phyloP scores from a whole-genome alignment of 345 rosid genomes.

The Euphorbia pulcherrima region DNA sequence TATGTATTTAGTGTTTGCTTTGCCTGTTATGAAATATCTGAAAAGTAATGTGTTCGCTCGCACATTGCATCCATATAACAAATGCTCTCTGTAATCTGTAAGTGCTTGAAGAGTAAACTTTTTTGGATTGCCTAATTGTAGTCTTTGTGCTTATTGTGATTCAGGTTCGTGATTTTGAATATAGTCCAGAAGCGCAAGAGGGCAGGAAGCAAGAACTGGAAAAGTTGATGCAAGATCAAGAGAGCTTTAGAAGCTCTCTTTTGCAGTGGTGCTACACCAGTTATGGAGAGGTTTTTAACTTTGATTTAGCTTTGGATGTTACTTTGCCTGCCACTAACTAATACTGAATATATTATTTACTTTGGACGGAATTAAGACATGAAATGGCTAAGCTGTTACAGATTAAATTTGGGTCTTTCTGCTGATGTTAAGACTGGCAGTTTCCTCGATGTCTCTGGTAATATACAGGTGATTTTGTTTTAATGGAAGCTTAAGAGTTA shows the following conservation, averaged over 20 bases:
- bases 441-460: background rate
- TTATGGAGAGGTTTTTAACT: slow-evolving; percentile 81
- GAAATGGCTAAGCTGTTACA: background rate
- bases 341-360: background rate
- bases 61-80: background rate
- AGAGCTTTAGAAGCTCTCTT: slow-evolving; percentile 75
- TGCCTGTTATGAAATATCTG: background rate
- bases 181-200: slow-evolving; percentile 83
- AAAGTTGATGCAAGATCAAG: slow-evolving; percentile 70
- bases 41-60: background rate
- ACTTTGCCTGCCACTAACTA: background rate
- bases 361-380: background rate
- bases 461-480: background rate
- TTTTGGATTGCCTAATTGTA: slow-evolving; percentile 7
- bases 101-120: background rate
- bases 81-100: background rate
- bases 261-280: slow-evolving; percentile 97
- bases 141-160: slow-evolving; percentile 18
- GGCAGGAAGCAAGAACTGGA: slow-evolving; percentile 78
- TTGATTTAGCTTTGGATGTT: background rate
- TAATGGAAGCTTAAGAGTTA: background rate
- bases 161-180: slow-evolving; percentile 89
- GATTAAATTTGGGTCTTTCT: background rate
- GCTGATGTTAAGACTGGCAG: background rate
- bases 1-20: slow-evolving; percentile 12